Base-by-base conservation (phyloP, 2,329 filamentous ascomycete species). In the Fusarium sp. region DNA sequence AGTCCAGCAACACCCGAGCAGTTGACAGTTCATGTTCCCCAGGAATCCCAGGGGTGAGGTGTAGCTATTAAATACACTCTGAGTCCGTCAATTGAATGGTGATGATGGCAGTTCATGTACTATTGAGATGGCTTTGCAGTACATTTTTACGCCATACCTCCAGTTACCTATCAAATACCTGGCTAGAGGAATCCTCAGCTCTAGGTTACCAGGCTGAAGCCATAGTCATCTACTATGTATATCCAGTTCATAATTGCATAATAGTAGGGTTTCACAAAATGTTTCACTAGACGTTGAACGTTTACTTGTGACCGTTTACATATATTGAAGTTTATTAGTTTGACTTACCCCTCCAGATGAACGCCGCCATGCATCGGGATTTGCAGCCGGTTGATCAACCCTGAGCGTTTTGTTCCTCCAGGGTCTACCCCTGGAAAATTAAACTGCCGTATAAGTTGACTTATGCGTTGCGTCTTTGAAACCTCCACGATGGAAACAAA, bases 351-450 rank as follows among this genome's bases (percentile, higher is more conserved):
- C 39, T 37, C 39, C 36, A 52, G 36, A 60, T 47, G 58, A 39
- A 58, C 41, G 51, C 43, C 43, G 61, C 60, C 51, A 58, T 66
- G 65, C 48, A 35, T 50, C 54, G 65, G 59, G 59, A 60, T 65
- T 51, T 48, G 39, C 64, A 65, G 45, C 64, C 46, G 61, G 56
- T 63, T 58, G 61, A 57, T 66, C 56, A 46, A 33, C 55, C 40
- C 36, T 33, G 15, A 50, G 40, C 39, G 50, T 61, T 66, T 51
- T 36, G 55, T 55, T 47, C 49, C 27, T 51, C 43, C 52, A 69
- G 66, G 66, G 66, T 52, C 51, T 52, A 66, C 66, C 66, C 66
- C 54, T 53, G 66, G 40, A 35, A 43, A 49, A 57, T 29, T 63
- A 41, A 63, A 31, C 51, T 29, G 20, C 41, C 41, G 47, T 58